phyloP scores from a whole-genome alignment of 129 eudicot species.

The Arctium minus region DNA sequence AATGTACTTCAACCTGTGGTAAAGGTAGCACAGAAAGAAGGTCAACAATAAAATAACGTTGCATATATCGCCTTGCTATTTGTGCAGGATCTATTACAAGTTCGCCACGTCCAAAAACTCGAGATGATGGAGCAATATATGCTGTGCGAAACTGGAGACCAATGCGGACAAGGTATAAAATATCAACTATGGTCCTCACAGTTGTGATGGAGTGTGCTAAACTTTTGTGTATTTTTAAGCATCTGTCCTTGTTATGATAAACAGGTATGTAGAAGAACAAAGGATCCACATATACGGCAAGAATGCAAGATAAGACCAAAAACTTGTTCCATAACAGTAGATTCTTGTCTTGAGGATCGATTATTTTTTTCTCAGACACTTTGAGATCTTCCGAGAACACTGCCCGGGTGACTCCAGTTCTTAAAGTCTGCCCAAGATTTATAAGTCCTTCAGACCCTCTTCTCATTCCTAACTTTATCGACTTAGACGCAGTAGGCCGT shows the following conservation, averaged over 20 bases:
- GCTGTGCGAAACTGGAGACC: conserved; percentile 90
- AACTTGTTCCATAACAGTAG: conserved; percentile 85
- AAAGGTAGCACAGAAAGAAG: conserved; percentile 76
- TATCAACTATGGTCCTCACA: conserved; percentile 63
- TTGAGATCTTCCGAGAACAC: conserved; percentile 91
- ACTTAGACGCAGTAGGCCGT: conserved; percentile 50
- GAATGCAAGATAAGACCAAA: conserved; percentile 71
- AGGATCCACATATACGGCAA: conserved; percentile 90
- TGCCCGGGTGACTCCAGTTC: conserved; percentile 65
- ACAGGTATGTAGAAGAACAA: conserved; percentile 84
- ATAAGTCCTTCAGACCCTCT: conserved; percentile 79
- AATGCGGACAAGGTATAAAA: conserved; percentile 64
- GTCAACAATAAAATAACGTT: conserved; percentile 72
- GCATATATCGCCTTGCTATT: conserved; percentile 74
- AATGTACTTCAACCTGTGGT: conserved; percentile 64
- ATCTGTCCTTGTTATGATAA: conserved; percentile 38
- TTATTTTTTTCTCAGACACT: conserved; percentile 70
- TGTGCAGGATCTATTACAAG: conserved; percentile 86
- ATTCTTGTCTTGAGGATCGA: conserved; percentile 92
- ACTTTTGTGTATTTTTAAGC: conserved; percentile 64
- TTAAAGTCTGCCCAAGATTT: conserved; percentile 59
- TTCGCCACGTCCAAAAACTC: conserved; percentile 97
- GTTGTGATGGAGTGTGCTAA: conserved; percentile 73
- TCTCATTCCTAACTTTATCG: conserved; percentile 58
- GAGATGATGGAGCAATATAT: conserved; percentile 92